phyloP scores from a whole-genome alignment of 495 filamentous ascomycete species.

The Penicillium odoratum region DNA sequence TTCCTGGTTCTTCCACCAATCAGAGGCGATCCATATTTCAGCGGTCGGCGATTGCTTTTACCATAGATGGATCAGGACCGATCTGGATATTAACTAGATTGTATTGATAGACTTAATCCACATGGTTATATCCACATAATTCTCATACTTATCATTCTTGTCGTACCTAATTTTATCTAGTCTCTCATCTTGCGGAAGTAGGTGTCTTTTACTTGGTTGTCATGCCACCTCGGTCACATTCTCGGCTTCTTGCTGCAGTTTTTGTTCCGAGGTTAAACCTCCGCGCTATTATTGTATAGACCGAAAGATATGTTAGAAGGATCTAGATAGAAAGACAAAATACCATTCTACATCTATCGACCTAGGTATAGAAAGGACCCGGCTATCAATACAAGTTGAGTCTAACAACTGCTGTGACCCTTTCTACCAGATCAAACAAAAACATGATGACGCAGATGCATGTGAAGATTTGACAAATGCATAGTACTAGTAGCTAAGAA shows the following conservation, averaged over 20 bases:
- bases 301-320: not conserved
- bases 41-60: constrained; percentile 20
- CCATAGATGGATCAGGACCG: not conserved
- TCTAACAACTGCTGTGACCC: not conserved
- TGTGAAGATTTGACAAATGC: constrained; percentile 13
- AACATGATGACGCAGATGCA: constrained; percentile 9
- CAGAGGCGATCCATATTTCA: constrained; percentile 8
- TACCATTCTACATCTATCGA: not conserved
- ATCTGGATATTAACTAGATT: not conserved
- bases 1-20: constrained; percentile 23
- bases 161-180: not conserved
- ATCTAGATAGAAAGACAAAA: not conserved
- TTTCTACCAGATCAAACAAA: not conserved
- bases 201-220: not conserved
- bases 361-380: not conserved
- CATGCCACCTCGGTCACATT: not conserved
- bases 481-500: not conserved
- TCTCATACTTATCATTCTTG: no score
- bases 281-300: not conserved
- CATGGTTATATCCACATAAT: not conserved
- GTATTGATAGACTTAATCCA: not conserved
- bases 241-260: not conserved
- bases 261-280: constrained; percentile 2
- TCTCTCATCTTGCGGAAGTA: not conserved
- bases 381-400: not conserved